Evolutionary conservation across 805 yeast species (phyloP), one percentile per base, ranked within the genome.

Genomic region (Saccharomycopsis javanensis): DNA sequence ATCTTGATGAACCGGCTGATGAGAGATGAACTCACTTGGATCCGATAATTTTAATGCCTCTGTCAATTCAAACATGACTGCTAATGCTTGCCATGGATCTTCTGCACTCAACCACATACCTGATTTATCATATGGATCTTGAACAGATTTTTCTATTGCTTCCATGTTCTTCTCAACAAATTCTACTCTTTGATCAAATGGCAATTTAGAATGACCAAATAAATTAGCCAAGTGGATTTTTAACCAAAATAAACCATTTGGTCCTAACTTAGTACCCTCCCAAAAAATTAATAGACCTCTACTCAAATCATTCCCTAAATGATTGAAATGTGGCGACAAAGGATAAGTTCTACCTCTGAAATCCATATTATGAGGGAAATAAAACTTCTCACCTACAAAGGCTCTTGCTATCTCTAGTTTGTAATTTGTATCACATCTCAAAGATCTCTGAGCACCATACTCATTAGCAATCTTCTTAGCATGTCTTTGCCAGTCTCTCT

Each of bases 351-450:
- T 79, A 6, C 95, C 95, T 71, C 95, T 79, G 65, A 86, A 86
- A 69, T 86, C 95, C 57, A 86, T 71, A 61, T 85, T 85, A 66
- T 87, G 92, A 7, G 95, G 94, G 73, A 86, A 86, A 66, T 78
- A 86, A 64, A 86, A 79, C 63, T 78, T 77, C 68, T 86, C 94
- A 25, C 95, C 95, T 27, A 86, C 71, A 70, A 85, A 89, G 0
- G 96, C 97, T 62, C 98, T 79, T 0, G 99, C 98, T 67, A 94
- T 89, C 69, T 94, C 99, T 55, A 94, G 72, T 68, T 89, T 94
- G 69, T 94, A 94, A 68, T 94, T 92, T 61, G 88, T 77, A 70
- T 91, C 97, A 73, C 99, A 94, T 69, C 99, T 81, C 68, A 85
- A 86, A 0, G 98, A 91, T 69, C 94, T 82, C 61, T 79, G 75